Conservation (phyloP, 371 early-diverging fungal species). For the Mucor mucedo region DNA sequence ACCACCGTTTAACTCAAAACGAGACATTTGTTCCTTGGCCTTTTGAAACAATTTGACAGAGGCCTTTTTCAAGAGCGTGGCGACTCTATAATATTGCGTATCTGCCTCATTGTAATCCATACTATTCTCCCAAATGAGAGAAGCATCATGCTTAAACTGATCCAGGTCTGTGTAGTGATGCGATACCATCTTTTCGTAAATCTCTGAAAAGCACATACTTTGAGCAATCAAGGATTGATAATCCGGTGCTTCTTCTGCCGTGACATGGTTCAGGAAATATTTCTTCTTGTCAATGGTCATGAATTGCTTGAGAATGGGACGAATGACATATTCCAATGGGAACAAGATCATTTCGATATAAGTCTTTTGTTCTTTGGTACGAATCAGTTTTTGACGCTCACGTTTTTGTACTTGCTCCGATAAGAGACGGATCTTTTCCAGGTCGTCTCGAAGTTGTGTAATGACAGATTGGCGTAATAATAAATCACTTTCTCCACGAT, state of each 20-base stretch:
- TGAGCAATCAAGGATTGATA: conserved; percentile 73
- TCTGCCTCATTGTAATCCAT: conserved; percentile 76
- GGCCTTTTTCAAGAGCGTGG: conserved; percentile 30
- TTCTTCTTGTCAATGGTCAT: conserved; percentile 65
- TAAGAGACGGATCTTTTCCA: conserved; percentile 84
- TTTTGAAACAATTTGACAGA: conserved; percentile 7
- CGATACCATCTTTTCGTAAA: conserved; percentile 43
- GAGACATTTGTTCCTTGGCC: conserved; percentile 6
- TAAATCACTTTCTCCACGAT: conserved; percentile 70
- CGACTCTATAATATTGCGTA: conserved; percentile 73
- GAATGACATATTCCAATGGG: conserved; percentile 71
- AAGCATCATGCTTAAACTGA: conserved; percentile 59
- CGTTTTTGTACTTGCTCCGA: conserved; percentile 86
- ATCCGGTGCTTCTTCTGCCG: conserved; percentile 77
- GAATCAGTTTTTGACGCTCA: conserved; percentile 81
- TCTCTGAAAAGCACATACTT: conserved; percentile 64
- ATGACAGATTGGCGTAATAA: conserved; percentile 23
- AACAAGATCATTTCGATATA: conserved; percentile 73
- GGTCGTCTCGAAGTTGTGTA: conserved; percentile 72
- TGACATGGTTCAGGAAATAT: conserved; percentile 69
- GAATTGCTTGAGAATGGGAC: conserved; percentile 68
- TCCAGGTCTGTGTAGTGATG: conserved; percentile 45
- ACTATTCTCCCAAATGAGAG: conserved; percentile 77
- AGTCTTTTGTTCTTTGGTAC: conserved; percentile 61
- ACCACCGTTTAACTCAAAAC: not conserved